Conservation (phyloP, 176 grass and related monocot genomes). For the Ananas comosus region DNA sequence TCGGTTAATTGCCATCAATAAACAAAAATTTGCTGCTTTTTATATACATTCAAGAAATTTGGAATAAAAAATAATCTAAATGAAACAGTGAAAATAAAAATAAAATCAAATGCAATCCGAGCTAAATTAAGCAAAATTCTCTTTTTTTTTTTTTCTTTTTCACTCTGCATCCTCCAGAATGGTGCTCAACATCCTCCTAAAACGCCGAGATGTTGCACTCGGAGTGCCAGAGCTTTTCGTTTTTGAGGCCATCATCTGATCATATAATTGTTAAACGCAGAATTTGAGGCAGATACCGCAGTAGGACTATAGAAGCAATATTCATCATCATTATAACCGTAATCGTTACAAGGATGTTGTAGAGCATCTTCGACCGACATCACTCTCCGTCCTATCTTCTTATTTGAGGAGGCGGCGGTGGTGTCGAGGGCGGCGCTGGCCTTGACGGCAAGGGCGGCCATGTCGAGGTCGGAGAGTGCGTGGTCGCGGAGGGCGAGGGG, state of each 20-base stretch:
- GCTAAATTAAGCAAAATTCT: not conserved
- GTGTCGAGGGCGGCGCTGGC: conserved; percentile 32
- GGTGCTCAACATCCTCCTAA: too few species aligned
- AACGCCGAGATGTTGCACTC: conserved; percentile 7
- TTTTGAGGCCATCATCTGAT: conserved; percentile 8
- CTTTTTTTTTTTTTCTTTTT: too few species aligned
- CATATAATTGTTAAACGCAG: not conserved
- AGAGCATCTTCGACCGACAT: conserved; percentile 12
- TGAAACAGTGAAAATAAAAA: not conserved
- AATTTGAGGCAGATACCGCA: not conserved
- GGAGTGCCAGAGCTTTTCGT: not conserved
- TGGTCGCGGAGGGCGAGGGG: conserved; percentile 13
- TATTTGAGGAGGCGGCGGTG: not conserved
- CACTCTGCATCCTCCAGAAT: conserved; percentile 32
- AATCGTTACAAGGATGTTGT: conserved; percentile 9
- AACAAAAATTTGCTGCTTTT: too few species aligned
- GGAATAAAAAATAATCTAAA: too few species aligned
- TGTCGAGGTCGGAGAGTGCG: conserved; percentile 31
- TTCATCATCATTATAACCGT: too few species aligned
- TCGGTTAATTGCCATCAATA: too few species aligned
- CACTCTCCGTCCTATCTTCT: conserved; percentile 8
- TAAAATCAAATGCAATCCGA: not conserved
- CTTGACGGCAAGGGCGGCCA: conserved; percentile 43
- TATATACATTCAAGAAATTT: too few species aligned
- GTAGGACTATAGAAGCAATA: conserved; percentile 13